A percentile compares a stretch with the other conserved stretches of the same genome.
Conservation (phyloP, 176 grass and related monocot genomes). For the Rhynchospora pubera region DNA sequence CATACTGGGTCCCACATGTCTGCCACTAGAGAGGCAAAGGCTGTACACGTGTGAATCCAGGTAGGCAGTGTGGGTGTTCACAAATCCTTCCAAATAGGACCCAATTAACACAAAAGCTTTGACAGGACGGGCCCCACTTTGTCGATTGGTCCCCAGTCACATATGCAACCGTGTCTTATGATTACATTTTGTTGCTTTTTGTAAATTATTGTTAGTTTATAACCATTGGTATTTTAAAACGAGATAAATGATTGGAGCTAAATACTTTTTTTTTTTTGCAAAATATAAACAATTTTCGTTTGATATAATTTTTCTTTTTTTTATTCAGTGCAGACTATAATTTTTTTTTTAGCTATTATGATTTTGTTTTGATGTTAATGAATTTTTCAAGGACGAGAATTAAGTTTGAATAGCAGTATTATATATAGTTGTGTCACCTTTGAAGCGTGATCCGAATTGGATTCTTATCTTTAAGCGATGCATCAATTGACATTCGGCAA, state of each 20-base stretch:
- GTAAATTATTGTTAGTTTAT: background rate
- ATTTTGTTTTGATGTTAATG: no score
- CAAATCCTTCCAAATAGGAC: slow-evolving; percentile 8
- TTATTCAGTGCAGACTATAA: no score
- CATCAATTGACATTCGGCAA: background rate
- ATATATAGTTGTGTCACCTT: background rate
- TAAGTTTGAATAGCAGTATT: background rate
- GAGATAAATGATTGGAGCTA: background rate
- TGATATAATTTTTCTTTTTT: no score
- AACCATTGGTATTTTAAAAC: background rate
- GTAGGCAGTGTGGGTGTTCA: background rate
- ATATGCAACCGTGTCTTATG: slow-evolving; percentile 5
- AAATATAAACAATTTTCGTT: no score
- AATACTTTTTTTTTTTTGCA: no score
- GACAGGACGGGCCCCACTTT: background rate
- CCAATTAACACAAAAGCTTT: background rate
- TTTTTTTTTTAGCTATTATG: no score
- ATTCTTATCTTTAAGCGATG: background rate
- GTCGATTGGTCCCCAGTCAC: slow-evolving; percentile 18
- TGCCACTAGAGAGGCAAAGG: slow-evolving; percentile 17
- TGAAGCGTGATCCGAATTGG: background rate
- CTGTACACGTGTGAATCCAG: slow-evolving; percentile 20
- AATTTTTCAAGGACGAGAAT: no score
- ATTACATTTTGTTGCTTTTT: background rate
- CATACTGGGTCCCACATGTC: slow-evolving; percentile 7